Percentiles rank a stretch among this genome's conserved stretches.
phyloP scores from a whole-genome alignment of 2,329 filamentous ascomycete species.

The Calonectria pseudoturangicola region DNA sequence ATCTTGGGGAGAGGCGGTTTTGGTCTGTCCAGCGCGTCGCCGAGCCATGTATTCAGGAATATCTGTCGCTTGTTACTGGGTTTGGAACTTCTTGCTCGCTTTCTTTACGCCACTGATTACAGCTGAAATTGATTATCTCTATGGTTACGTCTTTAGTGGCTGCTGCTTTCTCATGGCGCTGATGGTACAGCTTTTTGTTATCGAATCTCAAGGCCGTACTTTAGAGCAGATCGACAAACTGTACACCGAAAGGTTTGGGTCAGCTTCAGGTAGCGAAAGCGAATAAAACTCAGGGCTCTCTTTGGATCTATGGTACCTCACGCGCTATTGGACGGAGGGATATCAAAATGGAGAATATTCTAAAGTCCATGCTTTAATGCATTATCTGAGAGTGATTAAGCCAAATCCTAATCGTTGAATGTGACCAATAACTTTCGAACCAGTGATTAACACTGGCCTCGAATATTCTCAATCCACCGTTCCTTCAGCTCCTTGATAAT shows the following conservation, averaged over 20 bases:
- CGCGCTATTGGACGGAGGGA: no score
- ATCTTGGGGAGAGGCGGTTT: slow-evolving; percentile 12
- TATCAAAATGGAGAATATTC: background rate
- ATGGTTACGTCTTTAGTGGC: slow-evolving; percentile 9
- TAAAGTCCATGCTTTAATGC: no score
- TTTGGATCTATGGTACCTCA: no score
- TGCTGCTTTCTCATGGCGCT: slow-evolving; percentile 17
- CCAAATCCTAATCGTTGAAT: background rate
- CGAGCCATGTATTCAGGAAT: slow-evolving; percentile 6
- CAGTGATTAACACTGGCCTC: background rate
- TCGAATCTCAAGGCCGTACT: slow-evolving; percentile 9
- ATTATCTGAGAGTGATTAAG: no score
- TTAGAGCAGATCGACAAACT: slow-evolving; percentile 14
- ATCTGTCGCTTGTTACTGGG: slow-evolving; percentile 7
- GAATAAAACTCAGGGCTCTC: background rate
- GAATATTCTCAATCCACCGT: background rate
- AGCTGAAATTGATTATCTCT: slow-evolving; percentile 10
- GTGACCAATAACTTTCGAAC: no score
- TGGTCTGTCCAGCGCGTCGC: slow-evolving; percentile 6
- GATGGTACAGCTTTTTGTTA: slow-evolving; percentile 12
- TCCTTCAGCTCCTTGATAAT: slow-evolving; percentile 5
- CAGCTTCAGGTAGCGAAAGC: background rate
- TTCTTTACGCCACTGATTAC: slow-evolving; percentile 14
- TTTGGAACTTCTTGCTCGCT: slow-evolving; percentile 17
- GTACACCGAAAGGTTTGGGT: background rate